Conservation (phyloP, 2,329 filamentous ascomycete species). For the Fusarium verrucosum region DNA sequence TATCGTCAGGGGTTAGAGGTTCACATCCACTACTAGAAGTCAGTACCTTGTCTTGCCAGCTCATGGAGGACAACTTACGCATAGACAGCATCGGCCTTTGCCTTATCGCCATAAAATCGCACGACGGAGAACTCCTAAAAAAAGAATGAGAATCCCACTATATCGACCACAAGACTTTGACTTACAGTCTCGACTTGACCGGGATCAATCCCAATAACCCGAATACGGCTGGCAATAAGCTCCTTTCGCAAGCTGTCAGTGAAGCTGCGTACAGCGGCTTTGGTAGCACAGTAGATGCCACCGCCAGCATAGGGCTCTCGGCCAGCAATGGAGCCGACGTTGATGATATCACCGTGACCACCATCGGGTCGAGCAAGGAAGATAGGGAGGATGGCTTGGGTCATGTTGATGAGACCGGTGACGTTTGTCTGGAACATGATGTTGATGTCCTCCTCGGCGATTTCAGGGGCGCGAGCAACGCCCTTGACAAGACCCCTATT, state of each 20-base stretch:
- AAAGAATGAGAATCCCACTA: constrained; percentile 7
- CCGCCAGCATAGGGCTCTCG: constrained; percentile 86
- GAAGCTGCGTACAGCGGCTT: constrained; percentile 87
- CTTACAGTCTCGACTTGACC: constrained; percentile 88
- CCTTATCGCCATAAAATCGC: constrained; percentile 86
- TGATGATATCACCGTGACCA: constrained; percentile 92
- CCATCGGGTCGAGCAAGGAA: constrained; percentile 80
- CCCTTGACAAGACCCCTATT: constrained; percentile 86
- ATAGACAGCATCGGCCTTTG: constrained; percentile 90
- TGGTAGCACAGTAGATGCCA: constrained; percentile 92
- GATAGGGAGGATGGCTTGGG: constrained; percentile 85
- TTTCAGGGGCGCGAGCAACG: constrained; percentile 84
- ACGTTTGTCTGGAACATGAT: constrained; percentile 95
- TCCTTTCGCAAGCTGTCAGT: constrained; percentile 85
- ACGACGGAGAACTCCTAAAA: constrained; percentile 84
- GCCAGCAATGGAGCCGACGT: constrained; percentile 88
- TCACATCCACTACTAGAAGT: constrained; percentile 71
- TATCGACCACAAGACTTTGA: background rate
- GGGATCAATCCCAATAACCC: constrained; percentile 88
- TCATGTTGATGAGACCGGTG: constrained; percentile 94
- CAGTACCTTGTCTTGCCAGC: background rate
- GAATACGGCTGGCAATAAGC: constrained; percentile 79
- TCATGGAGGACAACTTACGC: constrained; percentile 62
- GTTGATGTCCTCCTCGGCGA: constrained; percentile 82
- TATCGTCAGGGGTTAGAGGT: constrained; percentile 87